These are phyloP conservation scores for Talaromyces nanjingensis DNA, from an alignment of 495 filamentous ascomycete genomes.

Conservation along the genomic window DNA sequence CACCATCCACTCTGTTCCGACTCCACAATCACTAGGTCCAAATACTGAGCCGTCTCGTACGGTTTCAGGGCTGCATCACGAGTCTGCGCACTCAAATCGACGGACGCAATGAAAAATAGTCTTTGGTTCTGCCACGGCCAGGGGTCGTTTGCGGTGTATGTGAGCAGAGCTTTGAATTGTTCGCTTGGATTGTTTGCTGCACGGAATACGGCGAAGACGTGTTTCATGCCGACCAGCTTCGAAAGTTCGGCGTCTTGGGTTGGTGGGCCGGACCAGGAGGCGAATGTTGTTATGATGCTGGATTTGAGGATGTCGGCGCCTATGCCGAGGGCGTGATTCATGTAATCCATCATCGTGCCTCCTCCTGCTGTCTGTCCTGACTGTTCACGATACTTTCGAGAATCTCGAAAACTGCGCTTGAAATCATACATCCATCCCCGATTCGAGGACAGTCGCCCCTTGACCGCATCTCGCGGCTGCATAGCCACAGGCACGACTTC, in stretches of 20 bases:
- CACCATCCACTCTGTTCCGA: background rate
- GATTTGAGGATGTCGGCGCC: background rate
- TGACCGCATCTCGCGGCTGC: background rate
- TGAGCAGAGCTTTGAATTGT: background rate
- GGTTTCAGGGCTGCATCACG: background rate
- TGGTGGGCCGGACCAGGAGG: background rate
- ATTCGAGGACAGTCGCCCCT: background rate
- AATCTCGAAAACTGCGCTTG: background rate
- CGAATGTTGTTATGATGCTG: background rate
- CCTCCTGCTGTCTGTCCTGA: background rate
- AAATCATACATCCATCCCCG: background rate
- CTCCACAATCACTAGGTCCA: background rate
- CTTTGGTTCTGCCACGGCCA: background rate
- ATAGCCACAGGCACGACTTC: background rate
- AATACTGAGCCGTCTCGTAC: background rate
- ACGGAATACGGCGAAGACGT: background rate
- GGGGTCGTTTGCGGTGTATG: background rate
- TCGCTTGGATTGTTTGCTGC: background rate
- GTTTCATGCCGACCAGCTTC: background rate
- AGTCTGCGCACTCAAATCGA: background rate
- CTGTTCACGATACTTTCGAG: background rate
- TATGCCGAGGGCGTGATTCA: background rate
- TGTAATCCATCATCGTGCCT: background rate
- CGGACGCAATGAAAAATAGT: background rate
- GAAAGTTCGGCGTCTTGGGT: background rate